A percentile compares a stretch with the other conserved stretches of the same genome.
phyloP scores from a whole-genome alignment of 164 flowering plant species.

The Vitis riparia region DNA sequence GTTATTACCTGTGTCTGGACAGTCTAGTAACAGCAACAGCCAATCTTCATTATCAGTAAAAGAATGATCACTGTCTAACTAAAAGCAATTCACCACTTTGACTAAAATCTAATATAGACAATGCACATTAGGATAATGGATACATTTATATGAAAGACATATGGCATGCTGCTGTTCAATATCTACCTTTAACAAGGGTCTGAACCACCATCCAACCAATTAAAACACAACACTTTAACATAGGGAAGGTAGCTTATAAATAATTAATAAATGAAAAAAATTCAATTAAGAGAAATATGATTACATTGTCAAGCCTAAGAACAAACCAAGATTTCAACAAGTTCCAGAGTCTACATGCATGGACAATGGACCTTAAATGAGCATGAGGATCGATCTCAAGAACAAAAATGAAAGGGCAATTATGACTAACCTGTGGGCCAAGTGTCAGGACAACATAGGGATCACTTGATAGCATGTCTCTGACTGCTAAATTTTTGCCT shows the following conservation, averaged over 20 bases:
- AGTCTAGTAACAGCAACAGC: slow-evolving; percentile 46
- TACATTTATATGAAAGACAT: no score
- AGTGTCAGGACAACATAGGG: slow-evolving; percentile 80
- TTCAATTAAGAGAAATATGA: no score
- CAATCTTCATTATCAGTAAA: slow-evolving; percentile 7
- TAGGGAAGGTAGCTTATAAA: no score
- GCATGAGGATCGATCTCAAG: slow-evolving; percentile 1
- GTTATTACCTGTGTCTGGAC: slow-evolving; percentile 63
- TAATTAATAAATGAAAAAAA: no score
- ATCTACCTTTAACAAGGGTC: no score
- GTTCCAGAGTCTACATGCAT: no score
- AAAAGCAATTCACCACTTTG: not conserved
- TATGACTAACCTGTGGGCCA: slow-evolving; percentile 71
- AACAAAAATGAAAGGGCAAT: slow-evolving; percentile 8
- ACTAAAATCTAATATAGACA: not conserved
- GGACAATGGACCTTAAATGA: not conserved
- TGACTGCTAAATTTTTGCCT: slow-evolving; percentile 81
- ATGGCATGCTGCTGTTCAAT: no score
- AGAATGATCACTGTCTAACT: not conserved
- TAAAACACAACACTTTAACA: no score
- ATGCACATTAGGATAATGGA: no score
- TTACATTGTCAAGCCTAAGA: no score
- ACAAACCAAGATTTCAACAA: no score
- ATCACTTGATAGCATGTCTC: slow-evolving; percentile 94
- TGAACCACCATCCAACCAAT: no score